Evolutionary conservation across 768 basidiomycete genomes (phyloP).

Genomic region (Suillus lakei): DNA sequence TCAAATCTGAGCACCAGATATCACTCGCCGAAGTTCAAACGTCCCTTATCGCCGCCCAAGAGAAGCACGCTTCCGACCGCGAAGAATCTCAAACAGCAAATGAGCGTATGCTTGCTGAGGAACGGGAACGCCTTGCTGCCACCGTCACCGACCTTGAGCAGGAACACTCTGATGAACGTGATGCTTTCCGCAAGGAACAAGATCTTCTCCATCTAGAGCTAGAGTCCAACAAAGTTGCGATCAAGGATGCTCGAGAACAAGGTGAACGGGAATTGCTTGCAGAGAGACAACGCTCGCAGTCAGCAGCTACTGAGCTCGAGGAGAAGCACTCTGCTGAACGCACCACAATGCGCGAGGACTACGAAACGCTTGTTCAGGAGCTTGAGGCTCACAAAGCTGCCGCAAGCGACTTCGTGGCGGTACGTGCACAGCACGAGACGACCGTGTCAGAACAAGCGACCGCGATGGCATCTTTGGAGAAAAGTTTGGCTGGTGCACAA

Average conservation of each 20-base stretch:
- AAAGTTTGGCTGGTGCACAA: slow-evolving; percentile 48
- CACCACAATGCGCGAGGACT: slow-evolving; percentile 46
- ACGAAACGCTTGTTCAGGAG: slow-evolving; percentile 53
- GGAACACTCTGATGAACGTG: slow-evolving; percentile 54
- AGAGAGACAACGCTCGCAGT: slow-evolving; percentile 33
- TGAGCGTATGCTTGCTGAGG: slow-evolving; percentile 44
- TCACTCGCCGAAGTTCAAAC: slow-evolving; percentile 47
- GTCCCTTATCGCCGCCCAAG: slow-evolving; percentile 42
- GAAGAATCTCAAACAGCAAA: slow-evolving; percentile 40
- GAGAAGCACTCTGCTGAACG: slow-evolving; percentile 25
- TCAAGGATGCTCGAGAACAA: slow-evolving; percentile 30
- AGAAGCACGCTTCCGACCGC: slow-evolving; percentile 38
- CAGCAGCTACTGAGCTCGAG: slow-evolving; percentile 22
- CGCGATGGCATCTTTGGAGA: slow-evolving; percentile 51
- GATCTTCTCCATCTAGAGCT: slow-evolving; percentile 54
- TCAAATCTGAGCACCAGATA: slow-evolving; percentile 54
- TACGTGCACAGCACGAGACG: slow-evolving; percentile 49
- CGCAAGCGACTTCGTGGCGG: slow-evolving; percentile 44
- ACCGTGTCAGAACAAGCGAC: slow-evolving; percentile 55
- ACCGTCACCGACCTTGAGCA: slow-evolving; percentile 54
- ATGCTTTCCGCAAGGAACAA: slow-evolving; percentile 41
- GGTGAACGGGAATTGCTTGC: slow-evolving; percentile 26
- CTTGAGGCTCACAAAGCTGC: slow-evolving; percentile 54
- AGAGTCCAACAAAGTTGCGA: slow-evolving; percentile 55
- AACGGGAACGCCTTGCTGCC: slow-evolving; percentile 49